Evolutionary conservation across 2,329 filamentous ascomycete genomes (phyloP).

Genomic region (Diaporthe australafricana): DNA sequence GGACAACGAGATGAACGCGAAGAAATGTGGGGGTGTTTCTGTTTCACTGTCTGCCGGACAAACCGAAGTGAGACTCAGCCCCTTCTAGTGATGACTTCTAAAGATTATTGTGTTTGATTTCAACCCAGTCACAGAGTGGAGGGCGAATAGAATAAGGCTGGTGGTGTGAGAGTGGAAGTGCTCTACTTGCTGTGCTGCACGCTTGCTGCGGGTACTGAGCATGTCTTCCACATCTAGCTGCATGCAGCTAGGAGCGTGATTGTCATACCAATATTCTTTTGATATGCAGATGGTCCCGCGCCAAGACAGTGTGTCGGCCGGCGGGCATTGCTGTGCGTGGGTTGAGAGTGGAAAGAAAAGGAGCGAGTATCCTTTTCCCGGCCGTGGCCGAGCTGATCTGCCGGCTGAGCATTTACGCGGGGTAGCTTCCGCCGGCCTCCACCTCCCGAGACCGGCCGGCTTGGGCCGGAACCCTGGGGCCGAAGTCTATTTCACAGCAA

Average conservation of each 20-base stretch:
- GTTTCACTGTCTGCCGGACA: conserved; percentile 19
- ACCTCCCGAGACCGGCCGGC: conserved; percentile 19
- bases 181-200: neutral
- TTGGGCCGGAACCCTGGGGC: neutral
- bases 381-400: conserved; percentile 25
- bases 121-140: neutral
- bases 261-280: neutral
- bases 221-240: neutral
- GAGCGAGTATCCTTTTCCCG: conserved; percentile 8
- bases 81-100: neutral
- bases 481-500: conserved; percentile 6
- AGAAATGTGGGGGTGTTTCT: conserved; percentile 22
- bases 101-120: neutral
- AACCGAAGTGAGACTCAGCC: neutral
- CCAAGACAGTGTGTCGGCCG: neutral
- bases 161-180: neutral
- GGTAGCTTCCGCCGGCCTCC: conserved; percentile 6
- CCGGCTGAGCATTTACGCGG: conserved; percentile 33
- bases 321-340: neutral
- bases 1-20: conserved; percentile 6
- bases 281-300: neutral
- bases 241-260: neutral
- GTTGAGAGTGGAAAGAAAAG: neutral
- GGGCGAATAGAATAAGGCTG: too few species aligned
- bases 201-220: neutral